Percentiles rank a stretch among this genome's conserved stretches.
phyloP scores from a whole-genome alignment of 306 rosid species.

The Oemleria cerasiformis region DNA sequence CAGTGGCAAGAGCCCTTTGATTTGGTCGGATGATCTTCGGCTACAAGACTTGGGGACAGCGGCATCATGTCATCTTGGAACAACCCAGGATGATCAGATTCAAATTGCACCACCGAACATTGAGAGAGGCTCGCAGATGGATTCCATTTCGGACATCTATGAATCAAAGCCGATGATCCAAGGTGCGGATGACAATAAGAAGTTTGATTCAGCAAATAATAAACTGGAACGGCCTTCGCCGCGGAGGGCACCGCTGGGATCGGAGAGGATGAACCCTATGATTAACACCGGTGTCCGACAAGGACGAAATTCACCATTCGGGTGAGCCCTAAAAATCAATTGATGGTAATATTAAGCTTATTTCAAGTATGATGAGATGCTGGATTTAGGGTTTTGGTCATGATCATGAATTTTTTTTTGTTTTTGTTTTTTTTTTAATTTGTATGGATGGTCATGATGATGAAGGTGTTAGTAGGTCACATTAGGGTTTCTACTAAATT shows the following conservation, averaged over 20 bases:
- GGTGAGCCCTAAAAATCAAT: constrained; percentile 31
- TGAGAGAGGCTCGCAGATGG: constrained; percentile 63
- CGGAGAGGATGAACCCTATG: constrained; percentile 76
- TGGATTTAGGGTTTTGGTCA: constrained; percentile 57
- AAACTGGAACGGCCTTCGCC: constrained; percentile 90
- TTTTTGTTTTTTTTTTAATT: not conserved
- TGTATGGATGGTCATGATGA: not conserved
- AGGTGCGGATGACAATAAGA: constrained; percentile 40
- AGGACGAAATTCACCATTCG: constrained; percentile 72
- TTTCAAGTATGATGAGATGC: constrained; percentile 34
- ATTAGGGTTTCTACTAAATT: constrained; percentile 27
- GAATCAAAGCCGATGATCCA: constrained; percentile 65
- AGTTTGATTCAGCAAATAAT: constrained; percentile 49
- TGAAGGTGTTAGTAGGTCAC: constrained; percentile 6
- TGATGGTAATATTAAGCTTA: not conserved
- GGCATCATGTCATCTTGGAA: constrained; percentile 58
- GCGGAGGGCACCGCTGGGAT: constrained; percentile 44
- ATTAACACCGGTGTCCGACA: constrained; percentile 52
- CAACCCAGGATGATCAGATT: constrained; percentile 55
- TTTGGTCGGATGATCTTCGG: constrained; percentile 90
- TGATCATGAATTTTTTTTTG: constrained; percentile 25
- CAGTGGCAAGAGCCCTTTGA: constrained; percentile 77
- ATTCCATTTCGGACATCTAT: constrained; percentile 58
- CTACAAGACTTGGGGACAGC: constrained; percentile 80
- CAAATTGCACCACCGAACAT: constrained; percentile 56